These are phyloP conservation scores for Scheffersomyces titani DNA, from an alignment of 1,139 yeast genomes.

Conservation along the genomic window DNA sequence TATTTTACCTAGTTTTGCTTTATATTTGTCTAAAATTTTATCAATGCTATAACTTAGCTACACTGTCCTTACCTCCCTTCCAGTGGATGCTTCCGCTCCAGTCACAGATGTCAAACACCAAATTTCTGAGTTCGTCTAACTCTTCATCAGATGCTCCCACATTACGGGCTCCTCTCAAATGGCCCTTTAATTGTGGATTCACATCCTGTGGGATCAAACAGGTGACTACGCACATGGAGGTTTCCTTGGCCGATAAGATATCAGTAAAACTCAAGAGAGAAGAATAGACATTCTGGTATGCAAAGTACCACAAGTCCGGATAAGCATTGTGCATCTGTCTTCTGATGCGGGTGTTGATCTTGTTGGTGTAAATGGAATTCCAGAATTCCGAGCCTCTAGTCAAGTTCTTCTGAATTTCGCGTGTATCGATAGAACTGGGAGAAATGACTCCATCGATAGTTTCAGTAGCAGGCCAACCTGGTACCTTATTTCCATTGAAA, in stretches of 20 bases:
- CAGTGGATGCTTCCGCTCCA: conserved; percentile 68
- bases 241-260: conserved; percentile 65
- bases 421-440: conserved; percentile 29
- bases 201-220: conserved; percentile 90
- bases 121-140: conserved; percentile 55
- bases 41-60: conserved; percentile 49
- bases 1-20: neutral
- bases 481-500: conserved; percentile 20
- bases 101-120: conserved; percentile 66
- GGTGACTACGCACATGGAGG: conserved; percentile 76
- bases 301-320: conserved; percentile 80
- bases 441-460: conserved; percentile 49
- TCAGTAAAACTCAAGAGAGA: conserved; percentile 72
- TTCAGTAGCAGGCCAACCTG: conserved; percentile 22
- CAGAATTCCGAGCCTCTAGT: conserved; percentile 68
- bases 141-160: conserved; percentile 73
- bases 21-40: too few relatives aligned
- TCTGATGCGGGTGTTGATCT: conserved; percentile 66
- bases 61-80: conserved; percentile 58
- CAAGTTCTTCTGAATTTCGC: conserved; percentile 28
- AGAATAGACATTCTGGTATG: conserved; percentile 73
- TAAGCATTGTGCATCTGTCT: conserved; percentile 72
- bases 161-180: conserved; percentile 79
- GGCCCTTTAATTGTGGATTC: conserved; percentile 92
- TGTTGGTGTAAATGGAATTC: conserved; percentile 69